Base-by-base conservation (phyloP, 352 stramenopile genomes). In the Saprolegnia parasitica region DNA sequence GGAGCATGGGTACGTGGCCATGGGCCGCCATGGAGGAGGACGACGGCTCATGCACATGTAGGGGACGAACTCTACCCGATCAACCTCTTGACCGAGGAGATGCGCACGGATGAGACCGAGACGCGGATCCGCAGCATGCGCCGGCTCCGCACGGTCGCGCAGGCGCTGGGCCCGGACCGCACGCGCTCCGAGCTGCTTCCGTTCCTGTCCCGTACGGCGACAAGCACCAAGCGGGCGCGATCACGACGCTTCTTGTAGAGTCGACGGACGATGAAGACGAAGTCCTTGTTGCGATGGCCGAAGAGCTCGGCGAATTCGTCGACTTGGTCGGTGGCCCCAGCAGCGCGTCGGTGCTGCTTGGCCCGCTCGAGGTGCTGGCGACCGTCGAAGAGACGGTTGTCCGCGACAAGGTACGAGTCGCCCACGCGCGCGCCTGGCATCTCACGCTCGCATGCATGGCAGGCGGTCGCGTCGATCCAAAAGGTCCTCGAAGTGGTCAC, bases 341-440 rank as follows among this genome's bases (percentile, higher is more conserved):
- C 20, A 75, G 90, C 68, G 79, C 82, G 4, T 76, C 81, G 11
- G 63, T 90, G 21, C 79, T 96, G 2, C 74, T 98, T 8, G 77
- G 97, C 40, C 89, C 89, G 9, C 91, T 98, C 47, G 94, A 98
- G 76, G 82, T 93, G 40, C 82, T 98, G 10, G 90, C 88, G 4
- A 82, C 78, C 54, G 86, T 97, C 8, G 94, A 98, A 77, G 94
- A 98, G 74, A 98, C 92, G 2, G 94, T 98, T 18, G 94, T 98
- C 26, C 81, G 94, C 13, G 89, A 98, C 63, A 77, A 87, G 67
- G 81, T 83, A 23, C 76, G 86, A 0, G 65, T 76, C 11, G 20
- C 13, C 4, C n/a, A 54, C 9, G 20, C 68, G 6, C 26, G 21
- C 16, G n/a, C 2, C 42, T 40, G 16, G 32, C 32, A 26, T 52